Conservation (phyloP, 2,329 filamentous ascomycete genomes). For the Ceratocystis cacaofunesta region DNA sequence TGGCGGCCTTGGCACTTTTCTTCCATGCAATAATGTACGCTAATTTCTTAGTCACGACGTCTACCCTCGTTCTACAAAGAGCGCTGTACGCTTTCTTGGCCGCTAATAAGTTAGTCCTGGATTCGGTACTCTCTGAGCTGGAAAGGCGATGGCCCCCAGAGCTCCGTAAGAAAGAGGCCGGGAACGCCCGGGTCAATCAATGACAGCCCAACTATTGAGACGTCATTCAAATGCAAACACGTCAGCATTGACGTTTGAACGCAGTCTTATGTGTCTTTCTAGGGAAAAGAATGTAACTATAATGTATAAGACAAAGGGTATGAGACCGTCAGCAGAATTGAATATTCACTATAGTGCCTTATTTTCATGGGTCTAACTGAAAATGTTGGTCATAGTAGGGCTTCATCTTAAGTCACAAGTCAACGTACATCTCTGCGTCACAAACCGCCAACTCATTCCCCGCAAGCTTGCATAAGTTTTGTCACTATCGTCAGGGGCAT, state of each 20-base stretch:
- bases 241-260: neutral
- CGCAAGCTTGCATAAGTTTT: too few species aligned
- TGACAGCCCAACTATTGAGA: neutral
- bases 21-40: slow-evolving; percentile 40
- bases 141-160: slow-evolving; percentile 34
- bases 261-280: neutral
- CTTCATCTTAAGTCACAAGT: too few species aligned
- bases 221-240: neutral
- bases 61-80: slow-evolving; percentile 51
- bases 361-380: too few species aligned
- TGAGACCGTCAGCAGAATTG: too few species aligned
- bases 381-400: too few species aligned
- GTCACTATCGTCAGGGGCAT: too few species aligned
- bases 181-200: neutral
- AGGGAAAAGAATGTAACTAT: neutral
- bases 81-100: slow-evolving; percentile 54
- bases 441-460: too few species aligned
- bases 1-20: slow-evolving; percentile 19
- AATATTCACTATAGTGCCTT: neutral
- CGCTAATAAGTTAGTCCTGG: slow-evolving; percentile 49
- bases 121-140: slow-evolving; percentile 43
- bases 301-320: too few species aligned
- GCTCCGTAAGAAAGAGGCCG: slow-evolving; percentile 4
- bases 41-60: slow-evolving; percentile 51
- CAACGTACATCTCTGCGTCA: too few species aligned